Conservation (phyloP, 208 protist species). For the Acanthamoeba culbertsoni region DNA sequence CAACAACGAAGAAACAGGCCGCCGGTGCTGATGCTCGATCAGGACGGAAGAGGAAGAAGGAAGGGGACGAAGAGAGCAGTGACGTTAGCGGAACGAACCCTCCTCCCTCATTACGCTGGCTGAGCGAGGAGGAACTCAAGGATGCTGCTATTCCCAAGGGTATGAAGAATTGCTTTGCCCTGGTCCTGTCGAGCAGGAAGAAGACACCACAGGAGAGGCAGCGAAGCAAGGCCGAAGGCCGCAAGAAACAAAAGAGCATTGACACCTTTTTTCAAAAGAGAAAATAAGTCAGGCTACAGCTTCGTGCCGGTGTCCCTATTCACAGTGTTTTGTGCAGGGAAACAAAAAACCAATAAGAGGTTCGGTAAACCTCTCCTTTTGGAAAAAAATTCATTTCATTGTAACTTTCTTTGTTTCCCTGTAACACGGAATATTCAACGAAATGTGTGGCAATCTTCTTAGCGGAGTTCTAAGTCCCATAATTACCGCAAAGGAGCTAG, state of each 20-base stretch:
- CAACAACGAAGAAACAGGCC: not conserved
- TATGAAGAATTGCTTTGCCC: constrained; percentile 55
- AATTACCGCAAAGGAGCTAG: no score
- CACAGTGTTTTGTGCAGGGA: no score
- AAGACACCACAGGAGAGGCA: not conserved
- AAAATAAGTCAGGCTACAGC: no score
- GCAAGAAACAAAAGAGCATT: not conserved
- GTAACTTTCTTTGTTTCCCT: no score
- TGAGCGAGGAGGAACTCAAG: not conserved
- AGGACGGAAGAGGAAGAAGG: not conserved
- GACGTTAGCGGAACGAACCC: not conserved
- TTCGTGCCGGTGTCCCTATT: no score
- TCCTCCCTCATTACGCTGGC: not conserved
- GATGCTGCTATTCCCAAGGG: constrained; percentile 29
- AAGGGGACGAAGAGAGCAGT: not conserved
- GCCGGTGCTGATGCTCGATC: not conserved
- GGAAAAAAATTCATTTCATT: no score
- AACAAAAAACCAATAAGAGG: no score
- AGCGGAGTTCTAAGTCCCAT: no score
- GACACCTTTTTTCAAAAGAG: not conserved
- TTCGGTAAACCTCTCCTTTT: no score
- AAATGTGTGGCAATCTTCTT: no score
- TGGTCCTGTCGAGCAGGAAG: not conserved
- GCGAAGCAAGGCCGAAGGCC: not conserved
- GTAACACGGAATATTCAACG: no score